Percentiles rank a stretch among this genome's conserved stretches.
Conservation (phyloP, 1,284 basidiomycete genomes). For the Leccinum subrobustum region DNA sequence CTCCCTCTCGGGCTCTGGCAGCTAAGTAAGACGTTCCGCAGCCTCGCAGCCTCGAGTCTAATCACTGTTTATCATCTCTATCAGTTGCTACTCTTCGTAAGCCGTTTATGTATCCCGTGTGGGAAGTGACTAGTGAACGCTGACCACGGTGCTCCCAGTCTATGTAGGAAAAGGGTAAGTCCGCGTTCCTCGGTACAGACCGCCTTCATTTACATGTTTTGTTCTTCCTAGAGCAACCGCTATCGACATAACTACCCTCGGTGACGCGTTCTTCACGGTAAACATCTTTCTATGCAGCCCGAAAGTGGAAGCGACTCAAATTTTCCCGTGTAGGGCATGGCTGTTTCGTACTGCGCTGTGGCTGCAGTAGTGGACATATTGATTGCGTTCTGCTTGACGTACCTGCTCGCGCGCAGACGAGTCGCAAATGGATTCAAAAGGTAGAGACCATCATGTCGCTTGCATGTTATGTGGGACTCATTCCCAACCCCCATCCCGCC, state of each 20-base stretch:
- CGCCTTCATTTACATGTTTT: neutral
- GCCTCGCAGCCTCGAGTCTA: neutral
- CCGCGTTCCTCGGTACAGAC: neutral
- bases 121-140: neutral
- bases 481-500: neutral
- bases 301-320: neutral
- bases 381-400: conserved; percentile 5
- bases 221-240: neutral
- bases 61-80: neutral
- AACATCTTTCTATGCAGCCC: neutral
- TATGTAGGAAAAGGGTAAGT: conserved; percentile 4
- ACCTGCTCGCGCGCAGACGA: conserved; percentile 3
- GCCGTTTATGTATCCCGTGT: neutral
- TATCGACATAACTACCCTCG: neutral
- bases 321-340: neutral
- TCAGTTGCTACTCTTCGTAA: conserved; percentile 3
- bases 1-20: conserved; percentile 2
- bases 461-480: neutral
- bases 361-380: conserved; percentile 4
- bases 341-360: conserved; percentile 2
- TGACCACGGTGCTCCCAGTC: neutral
- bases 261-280: conserved; percentile 2
- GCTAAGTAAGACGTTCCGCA: neutral
- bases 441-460: neutral
- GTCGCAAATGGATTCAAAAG: neutral